Conservation (phyloP, 2,329 filamentous ascomycete genomes). For the Fusarium pilosicola region DNA sequence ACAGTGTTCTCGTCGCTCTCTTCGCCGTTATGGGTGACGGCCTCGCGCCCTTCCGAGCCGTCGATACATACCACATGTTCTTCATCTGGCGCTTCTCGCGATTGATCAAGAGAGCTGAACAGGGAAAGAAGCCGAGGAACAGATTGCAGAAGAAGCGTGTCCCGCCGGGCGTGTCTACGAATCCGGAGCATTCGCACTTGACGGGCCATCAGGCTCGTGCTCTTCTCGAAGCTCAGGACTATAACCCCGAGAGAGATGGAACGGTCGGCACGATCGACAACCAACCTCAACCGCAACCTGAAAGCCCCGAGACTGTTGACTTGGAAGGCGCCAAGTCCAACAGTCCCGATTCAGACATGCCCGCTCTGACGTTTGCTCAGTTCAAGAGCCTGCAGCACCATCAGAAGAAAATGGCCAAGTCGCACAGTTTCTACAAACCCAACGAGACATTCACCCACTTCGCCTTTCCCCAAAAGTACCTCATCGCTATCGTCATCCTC, state of each 20-base stretch:
- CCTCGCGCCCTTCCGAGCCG: conserved; percentile 76
- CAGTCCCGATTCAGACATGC: conserved; percentile 59
- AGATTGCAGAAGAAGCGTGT: conserved; percentile 36
- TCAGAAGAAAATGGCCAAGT: conserved; percentile 81
- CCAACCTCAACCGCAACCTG: conserved; percentile 55
- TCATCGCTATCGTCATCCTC: conserved; percentile 81
- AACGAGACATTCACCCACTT: conserved; percentile 85
- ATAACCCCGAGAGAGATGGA: conserved; percentile 21
- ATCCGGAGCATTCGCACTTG: conserved; percentile 9
- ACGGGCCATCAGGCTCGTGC: conserved; percentile 38
- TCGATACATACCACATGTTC: conserved; percentile 90
- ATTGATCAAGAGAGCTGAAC: conserved; percentile 56
- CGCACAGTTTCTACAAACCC: conserved; percentile 89
- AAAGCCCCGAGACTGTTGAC: conserved; percentile 49
- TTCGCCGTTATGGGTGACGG: conserved; percentile 78
- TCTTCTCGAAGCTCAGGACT: conserved; percentile 23
- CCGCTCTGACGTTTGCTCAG: conserved; percentile 72
- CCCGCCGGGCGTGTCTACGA: conserved; percentile 5
- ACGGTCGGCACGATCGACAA: background rate
- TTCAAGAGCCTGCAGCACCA: conserved; percentile 79
- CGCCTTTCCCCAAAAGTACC: conserved; percentile 78
- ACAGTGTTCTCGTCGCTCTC: conserved; percentile 75
- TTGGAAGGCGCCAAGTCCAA: conserved; percentile 53
- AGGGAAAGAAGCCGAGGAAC: conserved; percentile 53
- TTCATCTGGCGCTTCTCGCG: conserved; percentile 76